phyloP scores from a whole-genome alignment of 331 rosid genomes.

The Quercus lobata region DNA sequence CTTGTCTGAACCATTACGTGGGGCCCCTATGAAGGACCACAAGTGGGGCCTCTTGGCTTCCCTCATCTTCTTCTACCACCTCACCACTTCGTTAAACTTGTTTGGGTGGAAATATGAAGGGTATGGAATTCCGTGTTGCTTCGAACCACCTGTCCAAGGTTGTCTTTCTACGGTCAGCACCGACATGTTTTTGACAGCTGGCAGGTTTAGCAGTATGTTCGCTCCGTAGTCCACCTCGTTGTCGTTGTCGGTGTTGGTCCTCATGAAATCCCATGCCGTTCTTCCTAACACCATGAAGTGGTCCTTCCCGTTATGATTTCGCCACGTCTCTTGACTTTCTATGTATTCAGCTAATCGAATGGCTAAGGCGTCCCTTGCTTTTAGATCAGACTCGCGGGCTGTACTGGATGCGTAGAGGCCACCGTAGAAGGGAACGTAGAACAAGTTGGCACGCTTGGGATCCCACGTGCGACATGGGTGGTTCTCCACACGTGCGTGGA shows the following conservation, averaged over 20 bases:
- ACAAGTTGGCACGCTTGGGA: constrained; percentile 47
- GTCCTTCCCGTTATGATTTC: constrained; percentile 39
- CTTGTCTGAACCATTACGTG: constrained; percentile 59
- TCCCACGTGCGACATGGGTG: constrained; percentile 76
- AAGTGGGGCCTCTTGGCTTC: constrained; percentile 35
- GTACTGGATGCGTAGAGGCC: constrained; percentile 74
- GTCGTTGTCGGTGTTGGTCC: constrained; percentile 8
- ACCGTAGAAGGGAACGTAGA: constrained; percentile 83
- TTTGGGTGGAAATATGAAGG: constrained; percentile 80
- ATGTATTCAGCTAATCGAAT: constrained; percentile 32
- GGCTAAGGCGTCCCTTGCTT: constrained; percentile 51
- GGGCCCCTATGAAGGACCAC: constrained; percentile 72
- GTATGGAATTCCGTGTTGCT: constrained; percentile 77
- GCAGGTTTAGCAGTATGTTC: constrained; percentile 48
- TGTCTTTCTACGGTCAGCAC: constrained; percentile 78
- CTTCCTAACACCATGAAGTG: constrained; percentile 74
- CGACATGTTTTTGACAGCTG: constrained; percentile 75
- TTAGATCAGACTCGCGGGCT: constrained; percentile 49
- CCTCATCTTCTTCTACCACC: constrained; percentile 45
- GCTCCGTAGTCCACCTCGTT: constrained; percentile 58
- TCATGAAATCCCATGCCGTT: constrained; percentile 92
- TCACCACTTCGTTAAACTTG: constrained; percentile 19
- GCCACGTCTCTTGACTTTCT: constrained; percentile 32
- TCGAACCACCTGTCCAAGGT: constrained; percentile 46
- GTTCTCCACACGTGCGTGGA: constrained; percentile 74